Base-by-base conservation (phyloP, 148 eudicot genomes). In the Rhododendron simsii region DNA sequence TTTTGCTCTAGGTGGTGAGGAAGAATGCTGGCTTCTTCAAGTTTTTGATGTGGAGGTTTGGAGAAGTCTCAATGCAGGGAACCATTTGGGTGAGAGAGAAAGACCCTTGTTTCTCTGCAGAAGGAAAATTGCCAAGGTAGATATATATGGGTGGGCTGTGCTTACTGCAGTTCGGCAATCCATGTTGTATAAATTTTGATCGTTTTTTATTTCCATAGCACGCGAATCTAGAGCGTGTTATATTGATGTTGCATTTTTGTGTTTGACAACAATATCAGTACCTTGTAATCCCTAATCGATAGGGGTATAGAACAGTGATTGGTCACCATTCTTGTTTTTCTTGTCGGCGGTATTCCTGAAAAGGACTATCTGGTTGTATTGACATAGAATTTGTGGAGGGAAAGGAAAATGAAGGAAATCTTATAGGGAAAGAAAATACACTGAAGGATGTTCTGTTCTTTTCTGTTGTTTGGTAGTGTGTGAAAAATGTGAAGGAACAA, bases 1-100 rank as follows among this genome's bases (percentile, higher is more conserved):
- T 45, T 30, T 30, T 20, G 37, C 26, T 67, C 77, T 37, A 45
- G 33, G 78, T 67, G 59, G 51, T n/a, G 41, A 83, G 77, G 57
- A 48, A 67, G 77, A 71, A 45, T 67, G 77, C 85, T 28, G 78
- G 23, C 78, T 65, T 44, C 76, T 63, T 61, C 84, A 82, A 59
- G n/a, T 20, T 23, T 76, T 37, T 28, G 50, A 37, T 21, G 51
- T 7, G 13, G 51, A 78, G 15, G n/a, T 39, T 26, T 51, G 53
- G 53, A 12, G 57, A 79, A 79, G 50, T 48, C 14, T 26, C 4
- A 79, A n/a, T n/a, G 37, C 81, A 26, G 81, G 57, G 59, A 79
- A 79, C 81, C 81, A 13, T 79, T 48, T 26, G 81, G 81, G 30
- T 4, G 53, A 23, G 48, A 44, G 81, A 78, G 81, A 44, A 9